A percentile compares a stretch with the other conserved stretches of the same genome.
Conservation (phyloP, 2,329 filamentous ascomycete species). For the Macrophomina phaseolina region DNA sequence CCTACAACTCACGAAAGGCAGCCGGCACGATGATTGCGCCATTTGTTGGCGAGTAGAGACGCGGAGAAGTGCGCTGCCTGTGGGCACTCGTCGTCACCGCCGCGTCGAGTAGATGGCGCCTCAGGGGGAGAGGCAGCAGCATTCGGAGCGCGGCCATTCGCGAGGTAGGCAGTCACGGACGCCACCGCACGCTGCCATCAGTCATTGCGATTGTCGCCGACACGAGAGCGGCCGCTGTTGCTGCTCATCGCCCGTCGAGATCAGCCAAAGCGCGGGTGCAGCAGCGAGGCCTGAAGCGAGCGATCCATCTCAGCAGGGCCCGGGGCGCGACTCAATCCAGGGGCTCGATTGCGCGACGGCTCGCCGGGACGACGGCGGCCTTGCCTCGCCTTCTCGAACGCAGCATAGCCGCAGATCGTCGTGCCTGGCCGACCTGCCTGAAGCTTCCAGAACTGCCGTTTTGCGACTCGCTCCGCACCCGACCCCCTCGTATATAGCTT, state of each 20-base stretch:
- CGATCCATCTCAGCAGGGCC: background rate
- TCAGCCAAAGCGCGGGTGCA: background rate
- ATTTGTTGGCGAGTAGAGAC: slow-evolving; percentile 24
- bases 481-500: slow-evolving; percentile 11
- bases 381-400: slow-evolving; percentile 19
- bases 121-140: slow-evolving; percentile 11
- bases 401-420: slow-evolving; percentile 9
- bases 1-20: slow-evolving; percentile 12
- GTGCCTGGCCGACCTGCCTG: background rate
- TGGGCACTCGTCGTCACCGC: slow-evolving; percentile 21
- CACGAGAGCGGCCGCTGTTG: background rate
- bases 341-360: slow-evolving; percentile 15
- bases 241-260: background rate
- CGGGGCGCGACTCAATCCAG: slow-evolving; percentile 10
- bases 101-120: slow-evolving; percentile 19
- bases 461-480: slow-evolving; percentile 15
- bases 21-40: slow-evolving; percentile 21
- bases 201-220: background rate
- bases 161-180: no score
- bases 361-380: slow-evolving; percentile 21
- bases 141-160: slow-evolving; percentile 5
- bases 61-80: slow-evolving; percentile 21
- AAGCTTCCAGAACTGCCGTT: slow-evolving; percentile 17
- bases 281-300: background rate
- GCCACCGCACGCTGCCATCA: background rate